A percentile compares a stretch with the other conserved stretches of the same genome.
These are phyloP conservation scores for Blastocystis sp. DNA, from an alignment of 352 stramenopile species.

Conservation along the genomic window DNA sequence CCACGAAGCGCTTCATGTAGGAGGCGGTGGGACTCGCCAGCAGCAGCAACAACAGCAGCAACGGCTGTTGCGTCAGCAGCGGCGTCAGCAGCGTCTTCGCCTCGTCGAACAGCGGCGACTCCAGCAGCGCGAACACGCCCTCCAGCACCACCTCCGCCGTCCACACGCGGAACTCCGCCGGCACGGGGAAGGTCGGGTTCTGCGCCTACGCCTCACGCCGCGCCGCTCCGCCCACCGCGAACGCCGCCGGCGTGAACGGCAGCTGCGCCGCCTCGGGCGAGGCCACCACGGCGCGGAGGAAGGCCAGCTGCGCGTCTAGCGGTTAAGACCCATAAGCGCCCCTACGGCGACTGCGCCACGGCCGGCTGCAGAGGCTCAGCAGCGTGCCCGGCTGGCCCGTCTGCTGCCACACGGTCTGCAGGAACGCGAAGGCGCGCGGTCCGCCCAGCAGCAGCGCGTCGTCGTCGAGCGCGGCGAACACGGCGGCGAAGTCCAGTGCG, in stretches of 20 bases:
- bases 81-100: constrained; percentile 37
- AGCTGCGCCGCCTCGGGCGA: neutral
- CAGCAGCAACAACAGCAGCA: constrained; percentile 18
- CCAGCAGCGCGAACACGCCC: neutral
- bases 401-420: constrained; percentile 2
- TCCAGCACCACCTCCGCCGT: constrained; percentile 3
- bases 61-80: neutral
- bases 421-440: neutral
- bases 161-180: neutral
- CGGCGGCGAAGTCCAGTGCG: neutral
- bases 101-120: constrained; percentile 31
- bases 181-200: neutral
- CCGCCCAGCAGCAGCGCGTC: neutral
- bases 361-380: neutral
- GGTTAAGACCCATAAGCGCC: neutral
- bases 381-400: neutral
- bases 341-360: neutral
- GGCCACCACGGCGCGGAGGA: neutral
- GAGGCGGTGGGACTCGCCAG: neutral
- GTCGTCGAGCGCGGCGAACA: constrained; percentile 3
- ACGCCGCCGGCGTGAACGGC: neutral
- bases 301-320: neutral
- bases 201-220: neutral
- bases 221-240: neutral
- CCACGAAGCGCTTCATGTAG: constrained; percentile 47